Percentiles rank a stretch among this genome's conserved stretches.
phyloP scores from a whole-genome alignment of 805 yeast species.

The Spathaspora passalidarum region DNA sequence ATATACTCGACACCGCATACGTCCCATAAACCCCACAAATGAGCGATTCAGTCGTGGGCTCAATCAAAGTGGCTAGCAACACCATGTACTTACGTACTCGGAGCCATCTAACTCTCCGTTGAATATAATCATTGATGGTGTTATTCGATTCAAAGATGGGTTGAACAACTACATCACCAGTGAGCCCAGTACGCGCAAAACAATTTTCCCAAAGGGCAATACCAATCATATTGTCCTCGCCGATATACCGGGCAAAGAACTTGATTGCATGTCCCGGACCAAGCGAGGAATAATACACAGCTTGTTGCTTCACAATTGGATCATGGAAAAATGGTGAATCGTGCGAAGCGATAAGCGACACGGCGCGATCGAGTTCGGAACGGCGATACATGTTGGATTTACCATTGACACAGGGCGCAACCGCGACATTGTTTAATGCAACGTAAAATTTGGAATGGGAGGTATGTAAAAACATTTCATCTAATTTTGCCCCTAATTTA shows the following conservation, averaged over 20 bases:
- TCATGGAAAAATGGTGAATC: slow-evolving; percentile 31
- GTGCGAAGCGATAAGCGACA: slow-evolving; percentile 28
- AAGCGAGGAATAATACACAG: slow-evolving; percentile 20
- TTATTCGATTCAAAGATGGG: slow-evolving; percentile 50
- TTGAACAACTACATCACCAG: slow-evolving; percentile 76
- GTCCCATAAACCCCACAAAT: slow-evolving; percentile 67
- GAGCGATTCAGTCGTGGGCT: slow-evolving; percentile 81
- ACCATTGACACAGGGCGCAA: slow-evolving; percentile 91
- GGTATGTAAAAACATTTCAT: slow-evolving; percentile 81
- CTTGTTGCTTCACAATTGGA: slow-evolving; percentile 26
- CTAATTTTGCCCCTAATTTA: slow-evolving; percentile 61
- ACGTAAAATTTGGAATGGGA: slow-evolving; percentile 85
- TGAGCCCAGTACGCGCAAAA: slow-evolving; percentile 67
- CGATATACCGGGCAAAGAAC: slow-evolving; percentile 76
- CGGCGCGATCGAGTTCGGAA: slow-evolving; percentile 61
- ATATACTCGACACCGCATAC: slow-evolving; percentile 49
- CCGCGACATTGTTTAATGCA: slow-evolving; percentile 65
- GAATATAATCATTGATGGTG: slow-evolving; percentile 52
- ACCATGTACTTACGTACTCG: slow-evolving; percentile 89
- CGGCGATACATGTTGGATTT: slow-evolving; percentile 76
- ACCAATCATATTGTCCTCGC: slow-evolving; percentile 92
- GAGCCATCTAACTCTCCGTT: slow-evolving; percentile 78
- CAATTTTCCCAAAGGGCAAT: slow-evolving; percentile 76
- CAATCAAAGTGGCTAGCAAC: slow-evolving; percentile 74
- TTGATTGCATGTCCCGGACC: slow-evolving; percentile 54